Conservation (phyloP, 2,329 filamentous ascomycete genomes). For the Albophoma yamanashiensis region DNA sequence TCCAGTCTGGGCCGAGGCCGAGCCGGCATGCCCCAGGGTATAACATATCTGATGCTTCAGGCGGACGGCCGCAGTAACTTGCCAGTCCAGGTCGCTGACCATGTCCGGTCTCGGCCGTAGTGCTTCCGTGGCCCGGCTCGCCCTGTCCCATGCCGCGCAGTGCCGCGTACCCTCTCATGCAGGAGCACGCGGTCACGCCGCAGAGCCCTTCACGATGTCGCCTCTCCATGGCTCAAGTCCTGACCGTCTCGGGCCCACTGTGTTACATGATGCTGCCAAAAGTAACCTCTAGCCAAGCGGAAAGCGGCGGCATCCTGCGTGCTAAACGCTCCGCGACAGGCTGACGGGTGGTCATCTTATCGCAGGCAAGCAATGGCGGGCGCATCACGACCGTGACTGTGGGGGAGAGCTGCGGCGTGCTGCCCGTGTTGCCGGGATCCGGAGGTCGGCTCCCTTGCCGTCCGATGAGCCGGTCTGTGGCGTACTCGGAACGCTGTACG, state of each 20-base stretch:
- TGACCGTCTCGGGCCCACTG: background rate
- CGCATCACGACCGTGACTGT: background rate
- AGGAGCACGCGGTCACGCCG: background rate
- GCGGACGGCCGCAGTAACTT: background rate
- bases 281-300: background rate
- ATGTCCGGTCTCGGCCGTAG: background rate
- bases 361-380: background rate
- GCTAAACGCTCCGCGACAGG: background rate
- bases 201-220: background rate
- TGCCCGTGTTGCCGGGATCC: background rate
- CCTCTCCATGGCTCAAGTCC: background rate
- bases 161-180: background rate
- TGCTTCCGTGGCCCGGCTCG: background rate
- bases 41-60: background rate
- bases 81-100: background rate
- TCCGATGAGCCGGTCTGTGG: background rate
- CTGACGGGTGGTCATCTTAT: background rate
- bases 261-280: background rate
- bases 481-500: background rate
- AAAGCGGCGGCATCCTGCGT: background rate
- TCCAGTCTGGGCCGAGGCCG: background rate
- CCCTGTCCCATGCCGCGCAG: background rate
- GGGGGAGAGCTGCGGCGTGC: background rate
- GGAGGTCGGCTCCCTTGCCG: background rate
- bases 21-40: background rate